These are phyloP conservation scores for Fomitopsis schrenkii DNA, from an alignment of 1,284 basidiomycete species.

Conservation along the genomic window DNA sequence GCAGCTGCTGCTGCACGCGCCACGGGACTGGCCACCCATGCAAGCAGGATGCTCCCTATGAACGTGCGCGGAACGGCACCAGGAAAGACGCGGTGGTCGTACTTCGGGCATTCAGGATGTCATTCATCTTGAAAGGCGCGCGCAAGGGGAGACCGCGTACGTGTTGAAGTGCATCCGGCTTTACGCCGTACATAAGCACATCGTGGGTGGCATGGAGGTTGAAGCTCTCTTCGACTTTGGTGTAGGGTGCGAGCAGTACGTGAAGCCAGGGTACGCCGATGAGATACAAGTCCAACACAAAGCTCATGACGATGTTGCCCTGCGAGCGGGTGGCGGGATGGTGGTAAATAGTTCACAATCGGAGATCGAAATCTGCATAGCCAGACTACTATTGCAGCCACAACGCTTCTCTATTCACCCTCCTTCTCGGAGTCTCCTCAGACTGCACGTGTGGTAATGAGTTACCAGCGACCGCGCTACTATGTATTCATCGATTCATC, in stretches of 20 bases:
- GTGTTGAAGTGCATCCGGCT: slow-evolving; percentile 37
- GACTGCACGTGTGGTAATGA: no score
- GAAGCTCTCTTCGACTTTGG: slow-evolving; percentile 98
- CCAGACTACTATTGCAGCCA: no score
- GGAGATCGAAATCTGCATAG: no score
- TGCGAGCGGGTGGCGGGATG: no score
- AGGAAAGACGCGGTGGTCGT: slow-evolving; percentile 88
- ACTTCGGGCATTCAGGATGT: slow-evolving; percentile 40
- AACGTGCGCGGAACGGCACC: slow-evolving; percentile 91
- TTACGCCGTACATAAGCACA: slow-evolving; percentile 72
- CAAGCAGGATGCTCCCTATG: slow-evolving; percentile 64
- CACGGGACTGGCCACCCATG: slow-evolving; percentile 45
- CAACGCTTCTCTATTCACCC: no score
- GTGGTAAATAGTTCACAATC: no score
- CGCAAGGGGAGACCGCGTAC: slow-evolving; percentile 35
- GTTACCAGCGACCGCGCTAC: no score
- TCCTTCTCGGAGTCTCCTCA: no score
- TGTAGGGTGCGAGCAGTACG: slow-evolving; percentile 80
- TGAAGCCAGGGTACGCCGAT: slow-evolving; percentile 58
- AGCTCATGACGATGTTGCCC: neutral
- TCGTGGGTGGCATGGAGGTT: slow-evolving; percentile 93
- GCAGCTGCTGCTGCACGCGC: slow-evolving; percentile 37
- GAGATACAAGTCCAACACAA: slow-evolving; percentile 50
- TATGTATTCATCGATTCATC: no score
- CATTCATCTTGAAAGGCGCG: neutral